Conservation (phyloP, 1,284 basidiomycete species). For the Trichosporon inkin region DNA sequence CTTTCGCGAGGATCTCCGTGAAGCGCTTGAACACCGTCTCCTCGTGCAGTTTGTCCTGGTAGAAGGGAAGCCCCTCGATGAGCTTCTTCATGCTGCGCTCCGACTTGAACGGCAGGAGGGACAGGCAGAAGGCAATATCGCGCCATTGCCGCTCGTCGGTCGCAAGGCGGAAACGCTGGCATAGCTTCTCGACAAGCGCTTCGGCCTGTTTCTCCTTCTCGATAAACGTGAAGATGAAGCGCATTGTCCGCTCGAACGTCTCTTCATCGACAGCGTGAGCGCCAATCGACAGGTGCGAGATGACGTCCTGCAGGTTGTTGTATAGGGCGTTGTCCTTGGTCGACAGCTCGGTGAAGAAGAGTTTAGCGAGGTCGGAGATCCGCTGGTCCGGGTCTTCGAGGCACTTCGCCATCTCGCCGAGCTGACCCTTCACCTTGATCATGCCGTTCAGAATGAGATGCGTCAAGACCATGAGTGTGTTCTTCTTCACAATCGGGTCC, state of each 20-base stretch:
- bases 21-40: conserved; percentile 77
- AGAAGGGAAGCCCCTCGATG: conserved; percentile 83
- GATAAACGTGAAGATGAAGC: conserved; percentile 93
- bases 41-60: conserved; percentile 94
- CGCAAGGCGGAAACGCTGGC: conserved; percentile 84
- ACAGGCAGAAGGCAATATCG: conserved; percentile 93
- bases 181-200: conserved; percentile 88
- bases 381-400: conserved; percentile 86
- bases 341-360: conserved; percentile 94
- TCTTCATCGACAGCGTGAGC: conserved; percentile 92
- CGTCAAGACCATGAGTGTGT: conserved; percentile 97
- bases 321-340: conserved; percentile 98
- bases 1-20: conserved; percentile 80
- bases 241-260: conserved; percentile 85
- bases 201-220: conserved; percentile 99
- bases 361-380: conserved; percentile 86
- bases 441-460: conserved; percentile 97
- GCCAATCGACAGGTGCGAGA: conserved; percentile 88
- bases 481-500: conserved; percentile 92
- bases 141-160: conserved; percentile 92
- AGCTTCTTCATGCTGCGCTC: conserved; percentile 94
- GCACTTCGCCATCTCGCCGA: conserved; percentile 99
- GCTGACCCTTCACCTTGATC: conserved; percentile 99
- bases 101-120: conserved; percentile 91
- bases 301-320: conserved; percentile 96